Conservation (phyloP, 768 basidiomycete genomes). For the Rhizopogon salebrosus region DNA sequence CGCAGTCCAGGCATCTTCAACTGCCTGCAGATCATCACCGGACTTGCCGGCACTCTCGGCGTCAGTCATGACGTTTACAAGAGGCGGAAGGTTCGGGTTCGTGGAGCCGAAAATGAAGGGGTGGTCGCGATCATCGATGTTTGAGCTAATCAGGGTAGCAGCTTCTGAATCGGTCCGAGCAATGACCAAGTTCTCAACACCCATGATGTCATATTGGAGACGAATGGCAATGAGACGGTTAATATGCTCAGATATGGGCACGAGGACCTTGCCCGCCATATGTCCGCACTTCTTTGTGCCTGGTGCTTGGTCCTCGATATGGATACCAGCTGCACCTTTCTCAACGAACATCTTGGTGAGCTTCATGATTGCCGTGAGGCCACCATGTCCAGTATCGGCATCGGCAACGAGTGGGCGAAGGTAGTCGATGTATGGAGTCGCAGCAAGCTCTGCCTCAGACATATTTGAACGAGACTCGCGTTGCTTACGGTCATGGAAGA, state of each 20-base stretch:
- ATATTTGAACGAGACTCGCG: slow-evolving; percentile 70
- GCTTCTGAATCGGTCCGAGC: slow-evolving; percentile 97
- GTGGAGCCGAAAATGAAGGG: slow-evolving; percentile 93
- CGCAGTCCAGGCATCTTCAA: slow-evolving; percentile 85
- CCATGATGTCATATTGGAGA: slow-evolving; percentile 97
- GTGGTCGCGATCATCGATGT: slow-evolving; percentile 97
- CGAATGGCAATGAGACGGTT: slow-evolving; percentile 97
- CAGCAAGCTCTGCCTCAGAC: slow-evolving; percentile 64
- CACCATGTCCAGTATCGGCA: slow-evolving; percentile 97
- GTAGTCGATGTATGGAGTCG: slow-evolving; percentile 77
- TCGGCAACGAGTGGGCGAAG: slow-evolving; percentile 94
- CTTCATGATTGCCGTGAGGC: slow-evolving; percentile 98
- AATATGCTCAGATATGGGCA: slow-evolving; percentile 96
- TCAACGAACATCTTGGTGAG: slow-evolving; percentile 98
- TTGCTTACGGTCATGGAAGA: slow-evolving; percentile 99
- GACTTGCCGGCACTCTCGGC: slow-evolving; percentile 79
- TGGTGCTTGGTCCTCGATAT: slow-evolving; percentile 96
- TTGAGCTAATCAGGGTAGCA: slow-evolving; percentile 92
- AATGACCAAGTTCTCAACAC: slow-evolving; percentile 89
- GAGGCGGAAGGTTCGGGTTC: slow-evolving; percentile 60
- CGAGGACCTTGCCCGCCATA: slow-evolving; percentile 95
- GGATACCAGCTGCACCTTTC: slow-evolving; percentile 96
- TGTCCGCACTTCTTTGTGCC: slow-evolving; percentile 96
- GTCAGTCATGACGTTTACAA: slow-evolving; percentile 77
- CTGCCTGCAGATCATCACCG: slow-evolving; percentile 75